Conservation (phyloP, 257 asterid genomes). For the Gynochthodes officinalis region DNA sequence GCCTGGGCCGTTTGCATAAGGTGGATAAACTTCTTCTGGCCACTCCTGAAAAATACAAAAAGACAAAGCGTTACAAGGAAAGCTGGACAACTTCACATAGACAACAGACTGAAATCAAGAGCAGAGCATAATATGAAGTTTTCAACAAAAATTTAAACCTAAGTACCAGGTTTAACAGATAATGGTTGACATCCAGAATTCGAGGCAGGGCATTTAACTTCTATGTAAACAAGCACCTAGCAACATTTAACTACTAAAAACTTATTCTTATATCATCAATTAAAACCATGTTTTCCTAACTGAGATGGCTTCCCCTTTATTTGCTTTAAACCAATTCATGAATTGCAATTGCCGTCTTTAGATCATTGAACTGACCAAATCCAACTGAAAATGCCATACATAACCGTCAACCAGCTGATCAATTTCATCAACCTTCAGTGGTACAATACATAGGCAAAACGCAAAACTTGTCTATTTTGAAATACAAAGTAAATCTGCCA, state of each 20-base stretch:
- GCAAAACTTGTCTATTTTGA: background rate
- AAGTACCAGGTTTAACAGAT: background rate
- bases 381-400: background rate
- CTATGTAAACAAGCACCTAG: background rate
- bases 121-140: background rate
- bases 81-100: background rate
- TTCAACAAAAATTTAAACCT: background rate
- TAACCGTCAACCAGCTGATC: background rate
- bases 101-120: background rate
- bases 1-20: conserved; percentile 97
- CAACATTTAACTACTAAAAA: background rate
- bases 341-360: background rate
- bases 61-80: background rate
- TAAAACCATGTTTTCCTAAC: background rate
- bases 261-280: background rate
- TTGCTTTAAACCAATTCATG: background rate
- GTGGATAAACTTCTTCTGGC: conserved; percentile 96
- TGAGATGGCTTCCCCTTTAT: background rate
- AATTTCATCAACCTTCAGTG: background rate
- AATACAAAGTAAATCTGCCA: background rate
- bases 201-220: background rate
- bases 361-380: background rate
- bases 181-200: background rate
- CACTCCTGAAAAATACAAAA: conserved; percentile 60
- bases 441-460: background rate